Base-by-base conservation (phyloP, 1,139 yeast genomes). In the Blastobotrys persicus region DNA sequence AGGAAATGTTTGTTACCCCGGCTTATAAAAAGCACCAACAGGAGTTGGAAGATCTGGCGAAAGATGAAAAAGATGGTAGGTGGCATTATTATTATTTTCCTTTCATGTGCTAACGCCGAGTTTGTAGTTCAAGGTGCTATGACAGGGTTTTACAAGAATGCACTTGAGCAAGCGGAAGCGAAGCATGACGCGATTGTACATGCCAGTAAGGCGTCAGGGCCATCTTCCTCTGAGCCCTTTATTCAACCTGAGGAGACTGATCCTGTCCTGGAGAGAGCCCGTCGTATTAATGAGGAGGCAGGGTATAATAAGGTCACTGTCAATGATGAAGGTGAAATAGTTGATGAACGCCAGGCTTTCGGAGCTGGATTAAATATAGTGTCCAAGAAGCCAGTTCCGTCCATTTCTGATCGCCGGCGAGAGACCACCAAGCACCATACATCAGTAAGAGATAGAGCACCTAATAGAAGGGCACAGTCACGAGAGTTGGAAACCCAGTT, bases 1-100 rank as follows among this genome's bases (percentile, higher is more conserved):
- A 70, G 53, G 79, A 75, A 45, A 67, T 60, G 43, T 75, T 76
- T 59, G 74, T 74, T 3, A 73, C 80, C 0, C 52, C 67, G 1
- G 72, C 75, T 0, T 77, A 76, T 53, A 67, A 69, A 52, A 57
- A 62, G 39, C 69, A 68, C 47, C 70, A 67, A 51, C 67, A 66
- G 31, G 70, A 68, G 44, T 45, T 67, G 13, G 58, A 59, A 35
- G 49, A 52, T 35, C 52, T 48, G 42, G 52, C 57, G 26, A 54
- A 50, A 39, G 71, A 66, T 31, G 65, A 57, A 46, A 50, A 48
- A 23, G 48, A 44, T 38, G 51, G 31, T 49, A 52, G 45, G 28
- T 23, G n/a, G n/a, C n/a, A n/a, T n/a, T n/a, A n/a, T n/a, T 23
- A 9, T 23, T 23, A 6, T 23, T 6, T 23, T 23, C 9, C 9